These are phyloP conservation scores for Nyctanthes arbortristis DNA, from an alignment of 257 asterid species.

Conservation along the genomic window DNA sequence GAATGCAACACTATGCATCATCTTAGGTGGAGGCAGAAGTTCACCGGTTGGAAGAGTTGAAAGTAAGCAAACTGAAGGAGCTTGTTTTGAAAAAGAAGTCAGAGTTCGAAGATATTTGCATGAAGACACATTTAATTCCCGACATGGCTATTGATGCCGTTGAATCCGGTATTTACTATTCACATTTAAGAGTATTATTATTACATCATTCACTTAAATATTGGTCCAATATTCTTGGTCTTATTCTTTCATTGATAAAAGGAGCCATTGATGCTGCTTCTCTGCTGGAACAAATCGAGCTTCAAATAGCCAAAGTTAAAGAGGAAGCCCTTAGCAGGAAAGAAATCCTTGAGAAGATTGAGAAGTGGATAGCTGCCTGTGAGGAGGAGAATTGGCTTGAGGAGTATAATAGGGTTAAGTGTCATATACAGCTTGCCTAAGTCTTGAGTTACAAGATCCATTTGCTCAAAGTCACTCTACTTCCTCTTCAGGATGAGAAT, in stretches of 20 bases:
- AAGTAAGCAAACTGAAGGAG: constrained; percentile 92
- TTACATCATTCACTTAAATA: constrained; percentile 4
- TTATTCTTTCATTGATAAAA: constrained; percentile 24
- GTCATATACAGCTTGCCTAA: constrained; percentile 13
- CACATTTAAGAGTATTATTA: constrained; percentile 10
- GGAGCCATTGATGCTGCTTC: constrained; percentile 84
- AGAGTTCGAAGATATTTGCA: constrained; percentile 83
- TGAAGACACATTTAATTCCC: constrained; percentile 74
- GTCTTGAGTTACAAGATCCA: constrained; percentile 7
- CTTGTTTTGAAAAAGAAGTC: constrained; percentile 86
- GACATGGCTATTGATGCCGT: constrained; percentile 70
- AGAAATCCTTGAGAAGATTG: constrained; percentile 92
- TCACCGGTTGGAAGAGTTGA: constrained; percentile 79
- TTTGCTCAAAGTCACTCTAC: constrained; percentile 24
- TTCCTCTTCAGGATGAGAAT: constrained; percentile 69
- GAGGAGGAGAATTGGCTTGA: constrained; percentile 99
- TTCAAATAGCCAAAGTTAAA: constrained; percentile 76
- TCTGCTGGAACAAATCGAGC: constrained; percentile 85
- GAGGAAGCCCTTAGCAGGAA: constrained; percentile 90
- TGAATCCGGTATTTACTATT: constrained; percentile 67
- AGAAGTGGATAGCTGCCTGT: constrained; percentile 95
- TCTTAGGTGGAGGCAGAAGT: constrained; percentile 86
- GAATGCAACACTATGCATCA: constrained; percentile 15
- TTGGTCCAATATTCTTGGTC: constrained; percentile 11
- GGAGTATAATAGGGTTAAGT: constrained; percentile 88